Evolutionary conservation across 2,329 filamentous ascomycete genomes (phyloP).

Genomic region (Exophiala alcalophila): DNA sequence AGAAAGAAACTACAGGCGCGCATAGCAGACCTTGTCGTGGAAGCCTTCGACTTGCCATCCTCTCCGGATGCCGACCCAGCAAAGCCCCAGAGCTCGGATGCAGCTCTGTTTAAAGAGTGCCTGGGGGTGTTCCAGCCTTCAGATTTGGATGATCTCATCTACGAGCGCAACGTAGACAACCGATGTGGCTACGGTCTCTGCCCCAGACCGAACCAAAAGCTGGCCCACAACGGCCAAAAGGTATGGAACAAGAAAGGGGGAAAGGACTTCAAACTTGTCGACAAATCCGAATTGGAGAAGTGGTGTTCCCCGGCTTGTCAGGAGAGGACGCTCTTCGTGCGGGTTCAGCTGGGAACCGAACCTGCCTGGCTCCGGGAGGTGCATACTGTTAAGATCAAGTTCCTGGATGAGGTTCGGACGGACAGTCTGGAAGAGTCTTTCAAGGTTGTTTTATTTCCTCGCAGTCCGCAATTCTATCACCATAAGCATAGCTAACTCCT

Average conservation of each 20-base stretch:
- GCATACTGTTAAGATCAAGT: constrained; percentile 55
- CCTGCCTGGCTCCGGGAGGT: constrained; percentile 78
- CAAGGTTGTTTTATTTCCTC: constrained; percentile 7
- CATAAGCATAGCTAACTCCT: constrained; percentile 1
- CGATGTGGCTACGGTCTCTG: constrained; percentile 85
- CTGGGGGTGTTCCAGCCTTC: constrained; percentile 75
- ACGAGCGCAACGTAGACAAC: constrained; percentile 80
- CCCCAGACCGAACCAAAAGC: constrained; percentile 57
- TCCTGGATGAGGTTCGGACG: constrained; percentile 60
- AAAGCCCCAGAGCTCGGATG: constrained; percentile 59
- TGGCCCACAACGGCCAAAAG: constrained; percentile 52
- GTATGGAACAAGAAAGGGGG: constrained; percentile 56
- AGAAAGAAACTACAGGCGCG: constrained; percentile 73
- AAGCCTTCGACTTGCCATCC: constrained; percentile 64
- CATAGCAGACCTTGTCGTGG: constrained; percentile 70
- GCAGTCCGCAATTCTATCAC: not conserved
- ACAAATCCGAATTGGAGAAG: constrained; percentile 69
- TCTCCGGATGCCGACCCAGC: constrained; percentile 50
- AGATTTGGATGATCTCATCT: constrained; percentile 85
- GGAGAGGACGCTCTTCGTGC: constrained; percentile 75
- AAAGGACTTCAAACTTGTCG: constrained; percentile 62
- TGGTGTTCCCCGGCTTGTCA: constrained; percentile 86
- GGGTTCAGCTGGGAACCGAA: constrained; percentile 80
- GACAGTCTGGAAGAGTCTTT: constrained; percentile 19
- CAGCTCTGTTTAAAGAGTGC: constrained; percentile 60